Percentiles rank a stretch among this genome's conserved stretches.
phyloP scores from a whole-genome alignment of 1,284 basidiomycete species.

The Rhodotorula sp. region DNA sequence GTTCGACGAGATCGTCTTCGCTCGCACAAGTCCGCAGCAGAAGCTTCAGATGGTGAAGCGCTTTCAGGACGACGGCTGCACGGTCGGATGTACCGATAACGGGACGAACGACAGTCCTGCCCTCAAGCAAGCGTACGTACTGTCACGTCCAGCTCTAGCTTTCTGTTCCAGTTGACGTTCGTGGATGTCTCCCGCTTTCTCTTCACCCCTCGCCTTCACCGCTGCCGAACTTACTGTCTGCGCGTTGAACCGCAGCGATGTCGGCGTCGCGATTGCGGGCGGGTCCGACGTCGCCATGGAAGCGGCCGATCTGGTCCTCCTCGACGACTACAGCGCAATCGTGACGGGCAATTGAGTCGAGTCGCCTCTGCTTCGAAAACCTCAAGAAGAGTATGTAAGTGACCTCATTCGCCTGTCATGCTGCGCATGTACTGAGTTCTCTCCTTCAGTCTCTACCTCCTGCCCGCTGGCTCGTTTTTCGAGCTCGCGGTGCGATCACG shows the following conservation, averaged over 20 bases:
- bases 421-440: too few relatives aligned
- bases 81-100: slow-evolving; percentile 56
- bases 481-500: slow-evolving; percentile 57
- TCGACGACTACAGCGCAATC: slow-evolving; percentile 53
- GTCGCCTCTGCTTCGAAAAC: slow-evolving; percentile 62
- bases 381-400: slow-evolving; percentile 53
- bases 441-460: slow-evolving; percentile 44
- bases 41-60: slow-evolving; percentile 68
- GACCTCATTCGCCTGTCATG: too few relatives aligned
- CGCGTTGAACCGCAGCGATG: slow-evolving; percentile 38
- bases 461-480: slow-evolving; percentile 56
- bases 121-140: slow-evolving; percentile 48
- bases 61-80: slow-evolving; percentile 58
- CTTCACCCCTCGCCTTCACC: too few relatives aligned
- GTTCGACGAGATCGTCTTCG: slow-evolving; percentile 70
- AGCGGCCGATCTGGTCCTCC: slow-evolving; percentile 51
- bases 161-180: too few relatives aligned
- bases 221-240: too few relatives aligned
- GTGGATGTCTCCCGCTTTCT: too few relatives aligned
- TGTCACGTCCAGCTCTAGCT: too few relatives aligned
- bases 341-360: slow-evolving; percentile 55
- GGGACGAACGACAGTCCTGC: slow-evolving; percentile 68
- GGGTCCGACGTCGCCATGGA: slow-evolving; percentile 54
- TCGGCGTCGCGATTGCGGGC: slow-evolving; percentile 56
- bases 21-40: slow-evolving; percentile 66